phyloP scores from a whole-genome alignment of 2,329 filamentous ascomycete genomes.

The Orbilia oligospora region DNA sequence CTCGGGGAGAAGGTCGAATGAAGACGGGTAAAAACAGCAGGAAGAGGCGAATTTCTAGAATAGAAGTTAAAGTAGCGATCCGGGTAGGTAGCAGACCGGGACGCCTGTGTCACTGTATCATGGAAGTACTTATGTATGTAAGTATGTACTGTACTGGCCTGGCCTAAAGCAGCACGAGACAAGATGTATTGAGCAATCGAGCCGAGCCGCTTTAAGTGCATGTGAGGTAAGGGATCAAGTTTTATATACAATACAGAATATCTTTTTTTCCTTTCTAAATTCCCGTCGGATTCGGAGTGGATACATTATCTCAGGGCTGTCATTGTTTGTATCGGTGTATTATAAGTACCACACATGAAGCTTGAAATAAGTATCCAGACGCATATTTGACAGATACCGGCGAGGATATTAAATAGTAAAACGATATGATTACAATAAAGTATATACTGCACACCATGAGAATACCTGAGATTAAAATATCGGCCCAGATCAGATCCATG shows the following conservation, averaged over 20 bases:
- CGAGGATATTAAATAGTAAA: too few species aligned
- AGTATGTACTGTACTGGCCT: not conserved
- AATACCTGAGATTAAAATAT: too few species aligned
- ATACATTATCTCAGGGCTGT: not conserved
- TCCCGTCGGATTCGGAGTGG: not conserved
- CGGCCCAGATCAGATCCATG: not conserved
- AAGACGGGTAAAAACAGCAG: too few species aligned
- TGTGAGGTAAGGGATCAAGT: not conserved
- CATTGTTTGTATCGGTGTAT: too few species aligned
- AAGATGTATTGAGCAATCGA: constrained; percentile 37
- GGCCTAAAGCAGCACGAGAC: constrained; percentile 11
- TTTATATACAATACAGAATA: not conserved
- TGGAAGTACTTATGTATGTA: not conserved
- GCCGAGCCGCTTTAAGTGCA: constrained; percentile 34
- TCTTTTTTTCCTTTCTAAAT: not conserved
- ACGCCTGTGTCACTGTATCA: not conserved
- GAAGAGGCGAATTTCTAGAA: not conserved
- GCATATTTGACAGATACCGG: too few species aligned
- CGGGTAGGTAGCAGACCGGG: not conserved
- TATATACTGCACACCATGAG: too few species aligned
- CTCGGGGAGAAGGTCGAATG: too few species aligned
- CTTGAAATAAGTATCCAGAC: too few species aligned
- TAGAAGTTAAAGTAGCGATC: not conserved
- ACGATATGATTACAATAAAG: too few species aligned
- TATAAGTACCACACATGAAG: too few species aligned